Base-by-base conservation (phyloP, 345 rosid species). In the Syzygium jambos region DNA sequence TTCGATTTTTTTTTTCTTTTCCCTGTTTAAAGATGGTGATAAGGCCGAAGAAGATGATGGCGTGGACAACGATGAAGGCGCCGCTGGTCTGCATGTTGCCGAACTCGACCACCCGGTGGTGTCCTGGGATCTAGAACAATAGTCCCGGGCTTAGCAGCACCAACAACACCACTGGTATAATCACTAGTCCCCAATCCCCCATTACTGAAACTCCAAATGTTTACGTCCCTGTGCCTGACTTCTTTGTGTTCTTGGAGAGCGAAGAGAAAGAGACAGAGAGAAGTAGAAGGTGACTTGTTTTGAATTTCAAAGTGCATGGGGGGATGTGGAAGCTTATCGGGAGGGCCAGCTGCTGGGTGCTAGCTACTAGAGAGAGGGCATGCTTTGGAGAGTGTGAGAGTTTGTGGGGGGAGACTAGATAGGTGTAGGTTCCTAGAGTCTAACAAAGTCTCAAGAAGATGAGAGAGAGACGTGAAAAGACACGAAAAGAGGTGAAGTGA, bases 141-240 rank as follows among this genome's bases (percentile, higher is more conserved):
- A 93, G 91, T 14, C 96, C 94, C 1, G 95, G 95, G 2, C 93
- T 90, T 23, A 93, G 92, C 12, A 93, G 90, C 34, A 92, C 91
- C 87, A 93, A 94, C 27, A 93, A 90, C 78, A 93, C 14, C 43
- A 88, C 84, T 1, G 96, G 96, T n/a, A n/a, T n/a, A n/a, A n/a
- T n/a, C n/a, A n/a, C n/a, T n/a, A n/a, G n/a, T 56, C 92, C 96
- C 95, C 96, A 94, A 84, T 94, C 96, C 87, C 77, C 49, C 95
- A 92, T 94, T 87, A 84, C 54, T 85, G 3, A 9, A 17, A 19
- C 49, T 38, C 0, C 0, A 10, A 1, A 38, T 9, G 43, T 43
- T 73, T 21, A 10, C 2, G 82, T 73, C 82, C 82, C 46, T 34
- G 4, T 1, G 82, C 27, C 4, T 38, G 49, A 38, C 11, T 68